Evolutionary conservation across 148 eudicot species (phyloP), one percentile per base, ranked within the genome.

Genomic region (Rhododendron kiyosumense): DNA sequence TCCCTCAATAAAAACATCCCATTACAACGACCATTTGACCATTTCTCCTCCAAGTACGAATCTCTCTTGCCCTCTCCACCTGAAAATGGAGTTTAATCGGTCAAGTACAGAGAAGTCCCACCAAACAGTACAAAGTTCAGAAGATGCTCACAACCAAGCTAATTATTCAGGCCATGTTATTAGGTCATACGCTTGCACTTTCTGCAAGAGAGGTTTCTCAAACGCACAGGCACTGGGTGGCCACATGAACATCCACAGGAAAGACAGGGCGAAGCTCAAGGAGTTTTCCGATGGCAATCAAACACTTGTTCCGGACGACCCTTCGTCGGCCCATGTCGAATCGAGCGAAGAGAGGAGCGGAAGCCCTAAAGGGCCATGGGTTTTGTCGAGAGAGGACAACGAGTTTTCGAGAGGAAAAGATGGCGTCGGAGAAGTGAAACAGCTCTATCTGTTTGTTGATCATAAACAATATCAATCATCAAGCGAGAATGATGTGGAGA

Each of bases 191-290:
- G 74, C 86, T 7, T 92, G 93, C 88, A 86, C 75, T n/a, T 92
- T 92, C 46, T 92, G 93, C 85, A 88, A 89, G 61, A 89, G 89
- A 87, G 93, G 91, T 9, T 92, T 92, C 61, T 90, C 92, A 51
- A 92, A 92, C 67, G 92, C 93, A 45, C 92, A 92, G 76, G 93
- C 84, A 1, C 51, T 82, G 20, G 84, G 84, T 38, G 84, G 84
- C 8, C 84, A 82, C 84, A 92, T 92, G 93, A 92, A 92, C 82
- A 92, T 90, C 43, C 93, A 92, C 81, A 82, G 93, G 51, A 86
- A 86, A 83, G 93, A 92, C 26, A 89, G 90, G 13, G 91, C 92
- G 5, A 92, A 80, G 74, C 91, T 92, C n/a, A 82, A 90, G 45
- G 86, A 87, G 78, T 83, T 90, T 0, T 76, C 86, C 34, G 38